Evolutionary conservation across 176 grass and related monocot species (phyloP), one percentile per base, ranked within the genome.

Genomic region (Lolium multiflorum): DNA sequence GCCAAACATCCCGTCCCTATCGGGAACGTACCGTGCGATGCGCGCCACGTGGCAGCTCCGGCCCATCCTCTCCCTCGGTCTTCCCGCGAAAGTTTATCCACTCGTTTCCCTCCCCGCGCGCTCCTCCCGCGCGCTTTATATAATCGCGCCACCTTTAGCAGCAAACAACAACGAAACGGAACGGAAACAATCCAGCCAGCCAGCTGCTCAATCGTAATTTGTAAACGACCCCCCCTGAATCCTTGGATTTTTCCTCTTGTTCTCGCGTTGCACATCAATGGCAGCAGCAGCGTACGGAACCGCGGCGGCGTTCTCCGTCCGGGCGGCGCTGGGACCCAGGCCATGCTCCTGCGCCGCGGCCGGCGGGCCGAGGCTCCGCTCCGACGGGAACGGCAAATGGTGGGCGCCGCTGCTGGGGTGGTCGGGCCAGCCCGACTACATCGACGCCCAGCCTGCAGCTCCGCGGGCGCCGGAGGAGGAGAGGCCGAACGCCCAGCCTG

Each of bases 321-420:
- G 84, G 73, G 63, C 71, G 20, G 13, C 31, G 15, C 83, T 18
- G 72, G 55, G 20, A 3, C 12, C 21, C 65, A n/a, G 83, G 57
- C 48, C 76, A 5, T 84, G 81, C 85, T 38, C 18, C 7, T 57
- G 64, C 21, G 13, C 85, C 3, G 66, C 74, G 1, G 28, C 41
- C 57, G 80, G 79, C 4, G 66, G 43, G 11, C 35, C 65, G 46
- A 81, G 78, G 83, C 37, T 69, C 73, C 50, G 82, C 16, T 9
- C 46, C 25, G 74, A 52, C 65, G 55, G 51, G 2, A 61, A 26
- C 18, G 82, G 35, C 28, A 98, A 92, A 74, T 98, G 96, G 96
- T 98, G 93, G 96, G 83, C 88, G 46, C 96, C 96, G 85, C 81
- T 98, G 39, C 94, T 98, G 43, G 93, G 93, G 21, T 95, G 93